These are phyloP conservation scores for Botrytis fabae DNA, from an alignment of 2,329 filamentous ascomycete species.

Conservation along the genomic window DNA sequence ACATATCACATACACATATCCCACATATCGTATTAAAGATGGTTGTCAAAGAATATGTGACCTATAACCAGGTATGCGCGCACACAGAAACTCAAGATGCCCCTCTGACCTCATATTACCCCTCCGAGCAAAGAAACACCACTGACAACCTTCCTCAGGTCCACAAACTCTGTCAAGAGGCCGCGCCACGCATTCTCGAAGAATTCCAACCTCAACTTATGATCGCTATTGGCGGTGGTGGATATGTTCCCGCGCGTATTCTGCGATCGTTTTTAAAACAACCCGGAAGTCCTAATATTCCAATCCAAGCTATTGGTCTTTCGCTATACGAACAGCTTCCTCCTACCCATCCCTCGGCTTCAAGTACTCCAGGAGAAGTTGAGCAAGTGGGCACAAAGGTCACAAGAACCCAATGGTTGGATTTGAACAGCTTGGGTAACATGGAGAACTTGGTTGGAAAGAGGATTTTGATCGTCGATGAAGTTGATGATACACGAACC, in stretches of 20 bases:
- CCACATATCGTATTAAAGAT: conserved; percentile 47
- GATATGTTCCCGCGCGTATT: conserved; percentile 95
- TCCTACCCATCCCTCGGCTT: conserved; percentile 53
- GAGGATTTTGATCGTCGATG: conserved; percentile 88
- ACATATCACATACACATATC: not conserved
- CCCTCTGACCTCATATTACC: conserved; percentile 13
- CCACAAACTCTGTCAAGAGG: conserved; percentile 93
- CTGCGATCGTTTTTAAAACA: conserved; percentile 96
- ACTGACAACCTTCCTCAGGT: conserved; percentile 57
- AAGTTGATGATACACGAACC: conserved; percentile 93
- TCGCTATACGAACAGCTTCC: conserved; percentile 89
- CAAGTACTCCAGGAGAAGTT: conserved; percentile 45
- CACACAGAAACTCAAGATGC: conserved; percentile 8
- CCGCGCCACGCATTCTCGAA: conserved; percentile 77
- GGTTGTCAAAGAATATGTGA: conserved; percentile 85
- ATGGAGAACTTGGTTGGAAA: conserved; percentile 90
- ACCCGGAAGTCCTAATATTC: conserved; percentile 85
- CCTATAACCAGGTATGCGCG: conserved; percentile 79
- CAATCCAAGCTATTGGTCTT: conserved; percentile 97
- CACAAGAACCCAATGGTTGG: conserved; percentile 97
- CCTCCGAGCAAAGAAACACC: conserved; percentile 26
- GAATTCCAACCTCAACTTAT: conserved; percentile 92
- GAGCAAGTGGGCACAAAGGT: conserved; percentile 90
- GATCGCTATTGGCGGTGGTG: conserved; percentile 96
- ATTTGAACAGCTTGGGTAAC: conserved; percentile 76